Evolutionary conservation across 139 green algal genomes (phyloP).

Genomic region (Yamagishiella unicocca): DNA sequence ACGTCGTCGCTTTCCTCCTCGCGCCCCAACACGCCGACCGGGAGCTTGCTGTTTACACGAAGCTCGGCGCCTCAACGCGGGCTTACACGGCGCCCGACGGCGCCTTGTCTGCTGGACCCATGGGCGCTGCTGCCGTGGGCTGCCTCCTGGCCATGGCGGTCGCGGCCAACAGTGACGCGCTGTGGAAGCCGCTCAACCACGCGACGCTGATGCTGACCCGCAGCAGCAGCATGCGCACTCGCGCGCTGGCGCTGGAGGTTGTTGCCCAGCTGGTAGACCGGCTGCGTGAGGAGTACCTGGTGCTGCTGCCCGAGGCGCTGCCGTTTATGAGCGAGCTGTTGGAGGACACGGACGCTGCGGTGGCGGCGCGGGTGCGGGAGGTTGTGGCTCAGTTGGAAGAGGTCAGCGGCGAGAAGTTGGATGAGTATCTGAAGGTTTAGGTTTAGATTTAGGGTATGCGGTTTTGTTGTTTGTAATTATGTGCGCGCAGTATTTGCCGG

Average conservation of each 20-base stretch:
- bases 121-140: slow-evolving; percentile 58
- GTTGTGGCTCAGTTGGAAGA: slow-evolving; percentile 84
- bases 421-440: slow-evolving; percentile 83
- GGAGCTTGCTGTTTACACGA: slow-evolving; percentile 38
- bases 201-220: slow-evolving; percentile 67
- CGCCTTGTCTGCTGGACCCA: not conserved
- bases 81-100: slow-evolving; percentile 31
- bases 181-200: slow-evolving; percentile 92
- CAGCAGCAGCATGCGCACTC: not conserved
- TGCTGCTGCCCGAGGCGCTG: slow-evolving; percentile 87
- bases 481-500: too few relatives aligned
- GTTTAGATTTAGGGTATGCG: too few relatives aligned
- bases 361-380: slow-evolving; percentile 71
- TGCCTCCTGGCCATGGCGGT: slow-evolving; percentile 84
- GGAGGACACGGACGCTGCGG: slow-evolving; percentile 83
- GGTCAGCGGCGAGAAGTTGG: slow-evolving; percentile 87
- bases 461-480: too few relatives aligned
- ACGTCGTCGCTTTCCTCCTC: slow-evolving; percentile 1
- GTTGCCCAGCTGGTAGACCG: slow-evolving; percentile 69
- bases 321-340: slow-evolving; percentile 94
- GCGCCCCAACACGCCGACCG: slow-evolving; percentile 36
- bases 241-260: slow-evolving; percentile 62
- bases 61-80: not conserved
- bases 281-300: slow-evolving; percentile 90
- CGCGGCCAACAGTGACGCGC: slow-evolving; percentile 74